Percentiles rank a stretch among this genome's conserved stretches.
These are phyloP conservation scores for Xylaria bambusicola DNA, from an alignment of 495 filamentous ascomycete species.

Conservation along the genomic window DNA sequence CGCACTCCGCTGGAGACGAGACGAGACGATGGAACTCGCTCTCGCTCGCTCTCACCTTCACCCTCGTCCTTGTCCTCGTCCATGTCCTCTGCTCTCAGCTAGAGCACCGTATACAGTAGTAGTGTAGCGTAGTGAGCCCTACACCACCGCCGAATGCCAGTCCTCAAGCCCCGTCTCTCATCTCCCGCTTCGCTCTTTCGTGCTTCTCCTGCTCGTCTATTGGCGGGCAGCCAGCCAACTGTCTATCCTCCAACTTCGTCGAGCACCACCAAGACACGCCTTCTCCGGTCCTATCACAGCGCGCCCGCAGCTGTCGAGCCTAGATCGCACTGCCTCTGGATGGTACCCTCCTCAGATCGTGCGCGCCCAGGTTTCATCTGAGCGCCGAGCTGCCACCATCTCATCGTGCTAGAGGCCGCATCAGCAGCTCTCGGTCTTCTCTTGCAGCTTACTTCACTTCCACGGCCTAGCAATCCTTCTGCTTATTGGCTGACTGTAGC, in stretches of 20 bases:
- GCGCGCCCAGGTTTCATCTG: conserved; percentile 34
- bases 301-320: neutral
- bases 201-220: no score
- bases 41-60: neutral
- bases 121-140: no score
- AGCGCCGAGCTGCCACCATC: conserved; percentile 19
- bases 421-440: conserved; percentile 22
- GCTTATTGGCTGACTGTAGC: conserved; percentile 16
- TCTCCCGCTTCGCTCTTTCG: no score
- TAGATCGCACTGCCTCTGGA: conserved; percentile 20
- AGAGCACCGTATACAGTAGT: no score
- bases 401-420: conserved; percentile 23
- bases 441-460: conserved; percentile 17
- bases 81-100: no score
- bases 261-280: neutral
- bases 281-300: conserved; percentile 13
- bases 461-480: conserved; percentile 4
- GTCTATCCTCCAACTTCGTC: neutral
- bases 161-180: neutral
- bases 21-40: conserved; percentile 7
- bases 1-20: conserved; percentile 10
- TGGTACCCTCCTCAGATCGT: conserved; percentile 27
- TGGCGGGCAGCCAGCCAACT: neutral
- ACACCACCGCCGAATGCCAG: no score
- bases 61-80: neutral